phyloP scores from a whole-genome alignment of 140 eudicot genomes.

The Oenanthe javanica region DNA sequence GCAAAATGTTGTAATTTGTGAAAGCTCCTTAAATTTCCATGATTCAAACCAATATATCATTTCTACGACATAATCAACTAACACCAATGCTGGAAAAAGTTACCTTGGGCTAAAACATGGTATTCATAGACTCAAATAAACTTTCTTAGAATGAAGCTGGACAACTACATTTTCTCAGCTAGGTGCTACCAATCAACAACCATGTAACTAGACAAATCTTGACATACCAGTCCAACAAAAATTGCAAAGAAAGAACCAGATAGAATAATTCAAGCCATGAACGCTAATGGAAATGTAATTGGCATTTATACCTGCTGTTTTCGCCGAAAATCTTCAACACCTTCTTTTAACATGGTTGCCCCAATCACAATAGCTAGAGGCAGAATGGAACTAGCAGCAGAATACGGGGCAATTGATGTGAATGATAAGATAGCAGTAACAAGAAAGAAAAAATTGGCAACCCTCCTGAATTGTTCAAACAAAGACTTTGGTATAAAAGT shows the following conservation, averaged over 20 bases:
- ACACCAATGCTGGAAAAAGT: not conserved
- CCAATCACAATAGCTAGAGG: constrained; percentile 46
- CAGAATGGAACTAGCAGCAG: constrained; percentile 35
- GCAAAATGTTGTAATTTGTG: not conserved
- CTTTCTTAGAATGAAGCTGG: not conserved
- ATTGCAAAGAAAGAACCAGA: not conserved
- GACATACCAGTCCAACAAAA: not conserved
- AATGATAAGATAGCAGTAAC: constrained; percentile 39
- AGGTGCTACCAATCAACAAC: not conserved
- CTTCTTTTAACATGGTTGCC: constrained; percentile 54
- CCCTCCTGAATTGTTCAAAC: constrained; percentile 63
- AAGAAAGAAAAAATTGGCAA: constrained; percentile 52
- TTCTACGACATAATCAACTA: not conserved
- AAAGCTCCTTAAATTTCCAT: not conserved
- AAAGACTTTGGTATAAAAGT: constrained; percentile 49
- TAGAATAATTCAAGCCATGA: not conserved
- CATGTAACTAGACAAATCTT: not conserved
- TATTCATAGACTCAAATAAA: not conserved
- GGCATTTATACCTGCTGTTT: constrained; percentile 33
- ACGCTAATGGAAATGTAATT: constrained; percentile 6
- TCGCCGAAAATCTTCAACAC: constrained; percentile 43
- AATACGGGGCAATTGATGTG: constrained; percentile 43
- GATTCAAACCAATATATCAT: not conserved
- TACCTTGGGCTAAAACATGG: not conserved
- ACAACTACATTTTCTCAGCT: not conserved